These are phyloP conservation scores for Cenchrus americanus DNA, from an alignment of 176 grass and related monocot genomes.

Conservation along the genomic window DNA sequence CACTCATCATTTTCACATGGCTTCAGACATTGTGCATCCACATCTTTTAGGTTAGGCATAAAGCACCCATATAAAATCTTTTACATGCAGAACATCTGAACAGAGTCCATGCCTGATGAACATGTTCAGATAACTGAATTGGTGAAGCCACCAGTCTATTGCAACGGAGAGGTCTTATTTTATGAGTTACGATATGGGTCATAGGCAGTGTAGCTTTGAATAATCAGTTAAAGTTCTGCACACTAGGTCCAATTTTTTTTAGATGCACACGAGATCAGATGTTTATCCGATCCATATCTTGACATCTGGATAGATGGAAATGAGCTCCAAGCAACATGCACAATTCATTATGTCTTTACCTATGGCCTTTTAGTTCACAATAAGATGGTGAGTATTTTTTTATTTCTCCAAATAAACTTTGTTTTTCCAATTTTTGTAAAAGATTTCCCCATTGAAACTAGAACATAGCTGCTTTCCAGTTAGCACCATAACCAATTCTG, in stretches of 20 bases:
- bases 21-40: neutral
- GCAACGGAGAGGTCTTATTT: neutral
- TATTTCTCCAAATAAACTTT: neutral
- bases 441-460: neutral
- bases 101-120: neutral
- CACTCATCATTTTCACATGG: neutral
- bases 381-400: neutral
- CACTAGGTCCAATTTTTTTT: neutral
- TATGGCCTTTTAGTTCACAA: neutral
- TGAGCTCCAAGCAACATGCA: slow-evolving; percentile 1
- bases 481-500: neutral
- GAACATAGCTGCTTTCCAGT: neutral
- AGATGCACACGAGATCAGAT: neutral
- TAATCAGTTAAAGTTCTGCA: slow-evolving; percentile 36
- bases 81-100: neutral
- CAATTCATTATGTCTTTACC: neutral
- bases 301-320: slow-evolving; percentile 20
- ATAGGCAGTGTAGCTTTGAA: neutral
- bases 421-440: neutral
- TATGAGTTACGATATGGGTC: no score
- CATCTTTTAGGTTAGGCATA: neutral
- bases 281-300: neutral
- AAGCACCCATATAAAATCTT: neutral
- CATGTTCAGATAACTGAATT: neutral
- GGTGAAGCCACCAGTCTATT: slow-evolving; percentile 11